A percentile compares a stretch with the other conserved stretches of the same genome.
phyloP scores from a whole-genome alignment of 2,329 filamentous ascomycete genomes.

The Microcyclospora tardicrescens region DNA sequence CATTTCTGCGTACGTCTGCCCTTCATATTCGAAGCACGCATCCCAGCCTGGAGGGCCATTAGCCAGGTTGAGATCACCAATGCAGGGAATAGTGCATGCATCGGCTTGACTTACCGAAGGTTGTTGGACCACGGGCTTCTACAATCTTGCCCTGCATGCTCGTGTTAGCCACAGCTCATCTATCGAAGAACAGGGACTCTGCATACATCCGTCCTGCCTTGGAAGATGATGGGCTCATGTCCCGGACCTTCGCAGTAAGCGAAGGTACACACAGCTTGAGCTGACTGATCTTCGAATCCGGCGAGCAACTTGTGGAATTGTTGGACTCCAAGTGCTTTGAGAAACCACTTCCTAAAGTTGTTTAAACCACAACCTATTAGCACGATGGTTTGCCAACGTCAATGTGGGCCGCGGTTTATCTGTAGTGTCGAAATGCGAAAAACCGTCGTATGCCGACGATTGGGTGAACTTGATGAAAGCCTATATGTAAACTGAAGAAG shows the following conservation, averaged over 20 bases:
- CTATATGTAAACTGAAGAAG: background rate
- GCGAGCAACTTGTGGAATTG: conserved; percentile 83
- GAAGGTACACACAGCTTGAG: conserved; percentile 91
- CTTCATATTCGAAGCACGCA: conserved; percentile 86
- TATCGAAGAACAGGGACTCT: background rate
- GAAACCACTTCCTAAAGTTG: conserved; percentile 72
- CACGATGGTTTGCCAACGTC: too few species aligned
- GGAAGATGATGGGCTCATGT: conserved; percentile 73
- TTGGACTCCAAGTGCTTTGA: conserved; percentile 66
- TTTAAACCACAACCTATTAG: background rate
- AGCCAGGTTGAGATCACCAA: conserved; percentile 4
- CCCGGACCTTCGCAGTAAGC: conserved; percentile 80
- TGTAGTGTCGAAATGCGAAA: too few species aligned
- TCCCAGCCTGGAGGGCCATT: conserved; percentile 64
- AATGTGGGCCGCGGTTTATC: too few species aligned
- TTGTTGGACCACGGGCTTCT: conserved; percentile 60
- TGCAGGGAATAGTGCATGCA: background rate
- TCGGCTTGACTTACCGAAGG: conserved; percentile 55
- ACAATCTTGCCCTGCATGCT: conserved; percentile 61
- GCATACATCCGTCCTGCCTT: conserved; percentile 69
- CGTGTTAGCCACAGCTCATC: conserved; percentile 5
- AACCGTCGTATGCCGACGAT: too few species aligned
- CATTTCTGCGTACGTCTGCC: conserved; percentile 94
- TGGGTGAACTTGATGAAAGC: too few species aligned
- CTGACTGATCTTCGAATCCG: conserved; percentile 80